phyloP scores from a whole-genome alignment of 2,329 filamentous ascomycete genomes.

The Diaporthe sp. region DNA sequence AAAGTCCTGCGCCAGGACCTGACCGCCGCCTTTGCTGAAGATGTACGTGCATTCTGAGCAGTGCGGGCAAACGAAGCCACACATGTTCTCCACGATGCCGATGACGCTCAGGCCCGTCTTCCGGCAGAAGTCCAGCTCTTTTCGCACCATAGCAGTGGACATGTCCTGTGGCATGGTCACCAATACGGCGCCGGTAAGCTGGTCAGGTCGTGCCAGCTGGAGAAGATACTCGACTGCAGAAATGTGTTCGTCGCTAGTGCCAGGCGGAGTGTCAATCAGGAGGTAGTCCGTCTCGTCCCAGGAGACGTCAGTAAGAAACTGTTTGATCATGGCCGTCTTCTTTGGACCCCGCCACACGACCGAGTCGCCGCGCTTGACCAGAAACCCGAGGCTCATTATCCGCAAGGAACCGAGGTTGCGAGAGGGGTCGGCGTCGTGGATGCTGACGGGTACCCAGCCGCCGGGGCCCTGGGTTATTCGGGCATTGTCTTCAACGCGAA shows the following conservation, averaged over 20 bases:
- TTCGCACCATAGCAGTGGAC: slow-evolving; percentile 91
- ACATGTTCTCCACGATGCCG: slow-evolving; percentile 98
- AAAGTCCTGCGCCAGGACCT: slow-evolving; percentile 91
- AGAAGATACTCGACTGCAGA: slow-evolving; percentile 90
- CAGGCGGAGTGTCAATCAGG: slow-evolving; percentile 94
- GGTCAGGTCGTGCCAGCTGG: slow-evolving; percentile 70
- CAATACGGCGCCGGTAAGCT: slow-evolving; percentile 89
- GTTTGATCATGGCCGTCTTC: slow-evolving; percentile 98
- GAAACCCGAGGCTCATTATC: slow-evolving; percentile 94
- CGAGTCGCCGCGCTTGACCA: slow-evolving; percentile 87
- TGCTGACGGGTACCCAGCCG: slow-evolving; percentile 91
- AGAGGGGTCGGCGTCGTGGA: slow-evolving; percentile 73
- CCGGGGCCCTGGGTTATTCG: slow-evolving; percentile 93
- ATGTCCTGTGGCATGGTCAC: slow-evolving; percentile 98
- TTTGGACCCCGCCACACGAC: slow-evolving; percentile 98
- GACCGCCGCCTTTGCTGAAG: slow-evolving; percentile 91
- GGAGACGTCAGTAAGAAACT: slow-evolving; percentile 92
- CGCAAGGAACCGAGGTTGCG: slow-evolving; percentile 73
- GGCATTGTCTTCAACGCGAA: slow-evolving; percentile 82
- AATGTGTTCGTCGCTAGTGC: slow-evolving; percentile 97
- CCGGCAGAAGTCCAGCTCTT: slow-evolving; percentile 92
- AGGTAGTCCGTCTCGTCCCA: slow-evolving; percentile 93
- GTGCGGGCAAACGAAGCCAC: slow-evolving; percentile 85
- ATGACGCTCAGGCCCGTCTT: slow-evolving; percentile 86
- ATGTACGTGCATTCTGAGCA: slow-evolving; percentile 91